Base-by-base conservation (phyloP, 306 rosid species). In the Leucaena leucocephala region DNA sequence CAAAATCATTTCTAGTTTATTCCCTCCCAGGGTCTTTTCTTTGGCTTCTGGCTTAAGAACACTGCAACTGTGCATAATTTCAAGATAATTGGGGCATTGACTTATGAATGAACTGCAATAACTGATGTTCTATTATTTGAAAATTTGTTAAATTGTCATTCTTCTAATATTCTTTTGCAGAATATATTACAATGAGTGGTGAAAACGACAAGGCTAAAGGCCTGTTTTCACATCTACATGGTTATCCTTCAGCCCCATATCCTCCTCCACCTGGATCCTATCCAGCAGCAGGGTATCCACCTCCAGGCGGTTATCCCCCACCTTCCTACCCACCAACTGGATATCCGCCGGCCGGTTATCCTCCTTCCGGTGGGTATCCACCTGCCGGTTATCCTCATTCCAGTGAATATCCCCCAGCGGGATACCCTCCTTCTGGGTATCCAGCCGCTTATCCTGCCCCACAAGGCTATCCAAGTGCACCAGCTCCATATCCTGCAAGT, bases 251-350 rank as follows among this genome's bases (percentile, higher is more conserved):
- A 36, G 84, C 67, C n/a, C 66, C 86, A 9, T 79, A 79, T 40
- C 86, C 88, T 71, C 85, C 85, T 35, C 78, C 78, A 78, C 61
- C n/a, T 13, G 90, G 85, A 36, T 64, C 84, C 45, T 86, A 81
- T 16, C 86, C 81, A 38, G 19, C 81, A 61, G 0, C 85, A 27
- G 79, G 79, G 62, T 78, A 81, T 71, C 89, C 85, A 21, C 49
- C 80, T 3, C 62, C 36, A 0, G 83, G 81, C 6, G 68, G 83
- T 40, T 85, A 80, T 39, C 84, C 84, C 34, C 76, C 80, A 0
- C 11, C 80, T 9, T 76, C 73, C 22, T 85, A 82, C 46, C 88
- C 84, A 42, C 78, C 74, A 19, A 21, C 42, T 12, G 83, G 78
- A 49, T 68, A 79, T 68, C 77, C 74, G 0, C 36, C 49, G 6